Conservation (phyloP, 2,329 filamentous ascomycete species). For the Ambrosiella beaveri region DNA sequence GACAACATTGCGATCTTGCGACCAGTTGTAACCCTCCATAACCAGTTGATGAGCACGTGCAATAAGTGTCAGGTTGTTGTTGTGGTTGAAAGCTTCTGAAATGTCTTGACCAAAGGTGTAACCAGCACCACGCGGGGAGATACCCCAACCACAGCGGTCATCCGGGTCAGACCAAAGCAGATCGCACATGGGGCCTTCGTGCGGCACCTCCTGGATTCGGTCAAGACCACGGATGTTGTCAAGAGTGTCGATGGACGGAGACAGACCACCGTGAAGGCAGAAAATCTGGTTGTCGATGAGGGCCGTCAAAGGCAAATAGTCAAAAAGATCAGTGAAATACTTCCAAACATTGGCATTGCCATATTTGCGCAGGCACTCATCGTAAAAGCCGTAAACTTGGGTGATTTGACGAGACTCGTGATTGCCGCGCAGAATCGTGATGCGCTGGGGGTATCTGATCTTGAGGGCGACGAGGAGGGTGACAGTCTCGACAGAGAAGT, state of each 20-base stretch:
- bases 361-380: slow-evolving; percentile 96
- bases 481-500: slow-evolving; percentile 97
- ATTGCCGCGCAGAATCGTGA: slow-evolving; percentile 96
- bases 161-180: slow-evolving; percentile 96
- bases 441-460: slow-evolving; percentile 93
- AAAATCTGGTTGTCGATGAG: slow-evolving; percentile 99
- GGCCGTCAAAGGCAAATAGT: slow-evolving; percentile 91
- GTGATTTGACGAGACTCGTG: slow-evolving; percentile 99
- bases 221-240: slow-evolving; percentile 92
- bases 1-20: slow-evolving; percentile 92
- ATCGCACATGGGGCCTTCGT: slow-evolving; percentile 97
- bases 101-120: slow-evolving; percentile 97
- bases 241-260: slow-evolving; percentile 86
- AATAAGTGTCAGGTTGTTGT: slow-evolving; percentile 91
- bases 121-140: slow-evolving; percentile 82
- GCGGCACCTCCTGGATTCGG: slow-evolving; percentile 93
- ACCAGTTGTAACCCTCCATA: slow-evolving; percentile 99
- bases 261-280: slow-evolving; percentile 91
- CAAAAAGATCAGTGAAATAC: slow-evolving; percentile 96
- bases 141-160: slow-evolving; percentile 90
- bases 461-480: slow-evolving; percentile 92
- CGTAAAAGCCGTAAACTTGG: slow-evolving; percentile 98
- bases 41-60: slow-evolving; percentile 94
- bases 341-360: slow-evolving; percentile 99
- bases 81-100: slow-evolving; percentile 97